Base-by-base conservation (phyloP, 345 rosid genomes). In the Gossypium turneri region DNA sequence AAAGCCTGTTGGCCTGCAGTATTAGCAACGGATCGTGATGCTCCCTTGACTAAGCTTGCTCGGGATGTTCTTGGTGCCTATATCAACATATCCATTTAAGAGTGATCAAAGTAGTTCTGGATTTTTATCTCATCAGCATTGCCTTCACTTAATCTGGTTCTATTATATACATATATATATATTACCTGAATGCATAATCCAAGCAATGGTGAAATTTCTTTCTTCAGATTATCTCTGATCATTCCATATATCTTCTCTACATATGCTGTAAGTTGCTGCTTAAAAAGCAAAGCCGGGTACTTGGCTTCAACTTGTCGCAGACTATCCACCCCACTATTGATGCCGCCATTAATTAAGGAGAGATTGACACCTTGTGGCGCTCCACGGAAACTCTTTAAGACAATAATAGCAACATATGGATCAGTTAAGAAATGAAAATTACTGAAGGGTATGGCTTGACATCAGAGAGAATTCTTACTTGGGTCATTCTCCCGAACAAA, bases 21-120 rank as follows among this genome's bases (percentile, higher is more conserved):
- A 73, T 85, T 94, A 58, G 89, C 93, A 43, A 92, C 90, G 1
- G 93, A 90, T 27, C 97, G 94, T 38, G 89, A 84, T 67, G 89
- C 84, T 77, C 98, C 97, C 86, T 94, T 94, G 52, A 94, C 98
- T 73, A 94, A 81, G 86, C 98, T 92, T 65, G 97, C 98, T 81
- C 98, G 86, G 19, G 97, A 90, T 87, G 97, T 92, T 84, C 98
- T 88, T 41, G 98, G 98, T n/a, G 98, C 98, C 97, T 94, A 56
- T 82, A 67, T 64, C 57, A 76, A 79, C 19, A 69, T 44, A 60
- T 20, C 13, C 58, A 67, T 44, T 61, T 70, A 16, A 20, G 67
- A 29, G 74, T 64, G 52, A 11, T 38, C 45, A 12, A 68, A 61
- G 51, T 13, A 58, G 17, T 67, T 50, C 51, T 16, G 3, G 43